Conservation (phyloP, 768 basidiomycete genomes). For the Chalciporus piperatus region DNA sequence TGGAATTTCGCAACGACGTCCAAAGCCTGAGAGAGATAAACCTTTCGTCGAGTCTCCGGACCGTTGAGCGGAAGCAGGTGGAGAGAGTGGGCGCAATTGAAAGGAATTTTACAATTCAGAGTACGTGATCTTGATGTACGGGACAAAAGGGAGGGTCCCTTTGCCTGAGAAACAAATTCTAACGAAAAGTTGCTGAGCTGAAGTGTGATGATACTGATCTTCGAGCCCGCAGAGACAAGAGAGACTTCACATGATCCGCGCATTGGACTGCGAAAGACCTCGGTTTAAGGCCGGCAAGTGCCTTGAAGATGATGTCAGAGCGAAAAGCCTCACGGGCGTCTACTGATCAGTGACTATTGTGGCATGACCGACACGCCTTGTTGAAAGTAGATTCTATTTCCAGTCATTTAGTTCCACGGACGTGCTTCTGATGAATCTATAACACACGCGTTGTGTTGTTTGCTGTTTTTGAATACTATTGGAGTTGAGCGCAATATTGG, state of each 20-base stretch:
- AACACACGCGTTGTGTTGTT: slow-evolving; percentile 2
- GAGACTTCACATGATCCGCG: too few species aligned
- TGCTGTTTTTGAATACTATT: slow-evolving; percentile 4
- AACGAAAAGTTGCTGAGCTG: slow-evolving; percentile 4
- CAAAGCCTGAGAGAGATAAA: slow-evolving; percentile 28
- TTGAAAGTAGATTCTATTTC: slow-evolving; percentile 7
- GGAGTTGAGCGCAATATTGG: too few species aligned
- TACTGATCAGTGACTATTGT: slow-evolving; percentile 6
- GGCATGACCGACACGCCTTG: too few species aligned
- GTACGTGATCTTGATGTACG: slow-evolving; percentile 29
- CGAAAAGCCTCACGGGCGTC: slow-evolving; percentile 16
- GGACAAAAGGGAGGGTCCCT: slow-evolving; percentile 13
- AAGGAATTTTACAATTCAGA: slow-evolving; percentile 6
- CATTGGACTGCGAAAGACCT: slow-evolving; percentile 21
- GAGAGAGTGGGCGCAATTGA: slow-evolving; percentile 11
- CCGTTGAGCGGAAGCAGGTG: slow-evolving; percentile 7
- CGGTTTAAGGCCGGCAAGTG: slow-evolving; percentile 16
- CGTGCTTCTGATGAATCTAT: slow-evolving; percentile 6
- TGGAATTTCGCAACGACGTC: slow-evolving; percentile 10
- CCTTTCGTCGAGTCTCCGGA: slow-evolving; percentile 3
- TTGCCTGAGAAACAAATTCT: slow-evolving; percentile 25
- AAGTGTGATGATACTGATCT: slow-evolving; percentile 6
- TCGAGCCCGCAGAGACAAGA: slow-evolving; percentile 6
- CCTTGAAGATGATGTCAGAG: slow-evolving; percentile 20
- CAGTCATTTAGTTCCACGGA: slow-evolving; percentile 10